Evolutionary conservation across 768 basidiomycete species (phyloP).

Genomic region (Podaxis rugospora): DNA sequence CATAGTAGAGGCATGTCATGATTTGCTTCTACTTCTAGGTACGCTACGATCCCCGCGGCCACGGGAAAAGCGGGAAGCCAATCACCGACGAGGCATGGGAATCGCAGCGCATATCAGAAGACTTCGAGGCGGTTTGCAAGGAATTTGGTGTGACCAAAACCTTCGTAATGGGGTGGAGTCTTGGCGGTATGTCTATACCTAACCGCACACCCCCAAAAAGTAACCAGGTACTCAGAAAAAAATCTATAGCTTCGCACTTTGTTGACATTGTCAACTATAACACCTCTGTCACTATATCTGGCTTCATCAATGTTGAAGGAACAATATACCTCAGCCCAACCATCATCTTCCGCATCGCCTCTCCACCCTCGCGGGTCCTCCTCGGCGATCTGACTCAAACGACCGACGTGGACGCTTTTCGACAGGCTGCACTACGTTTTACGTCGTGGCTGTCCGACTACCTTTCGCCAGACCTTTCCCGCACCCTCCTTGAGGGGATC

Average conservation of each 20-base stretch:
- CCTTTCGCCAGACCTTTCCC: constrained; percentile 14
- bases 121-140: constrained; percentile 26
- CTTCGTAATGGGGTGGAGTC: constrained; percentile 30
- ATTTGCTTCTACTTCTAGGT: background rate
- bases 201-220: too few species aligned
- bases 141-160: constrained; percentile 25
- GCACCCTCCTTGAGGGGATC: constrained; percentile 20
- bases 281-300: constrained; percentile 21
- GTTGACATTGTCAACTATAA: constrained; percentile 22
- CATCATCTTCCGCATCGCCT: constrained; percentile 16
- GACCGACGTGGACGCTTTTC: constrained; percentile 19
- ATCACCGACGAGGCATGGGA: constrained; percentile 21
- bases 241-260: constrained; percentile 18
- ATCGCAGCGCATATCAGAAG: constrained; percentile 23
- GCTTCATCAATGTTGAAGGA: constrained; percentile 21
- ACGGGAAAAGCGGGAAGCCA: constrained; percentile 27
- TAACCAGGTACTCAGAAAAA: background rate
- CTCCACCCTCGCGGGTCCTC: constrained; percentile 15
- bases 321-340: constrained; percentile 22
- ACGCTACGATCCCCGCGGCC: constrained; percentile 27
- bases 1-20: background rate
- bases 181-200: background rate
- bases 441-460: constrained; percentile 12
- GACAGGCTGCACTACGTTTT: constrained; percentile 18
- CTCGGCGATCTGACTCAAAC: constrained; percentile 18